phyloP scores from a whole-genome alignment of 1,284 basidiomycete genomes.

The Cryptococcus jaspeensis region DNA sequence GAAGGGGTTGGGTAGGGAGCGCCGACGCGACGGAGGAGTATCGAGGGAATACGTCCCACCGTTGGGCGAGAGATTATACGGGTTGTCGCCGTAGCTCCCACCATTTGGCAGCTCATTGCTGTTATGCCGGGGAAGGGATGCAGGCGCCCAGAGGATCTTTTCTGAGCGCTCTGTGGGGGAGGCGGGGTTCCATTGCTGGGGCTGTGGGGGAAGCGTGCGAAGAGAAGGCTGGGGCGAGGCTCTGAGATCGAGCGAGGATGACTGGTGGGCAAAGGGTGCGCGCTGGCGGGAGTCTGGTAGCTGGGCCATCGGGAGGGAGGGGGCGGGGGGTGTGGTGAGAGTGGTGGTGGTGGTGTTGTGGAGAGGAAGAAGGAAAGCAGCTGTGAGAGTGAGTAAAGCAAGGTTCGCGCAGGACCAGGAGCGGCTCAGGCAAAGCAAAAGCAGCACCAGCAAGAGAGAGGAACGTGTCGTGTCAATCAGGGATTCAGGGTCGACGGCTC shows the following conservation, averaged over 20 bases:
- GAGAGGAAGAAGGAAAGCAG: no score
- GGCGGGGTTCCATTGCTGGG: slow-evolving; percentile 3
- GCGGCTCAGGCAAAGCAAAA: no score
- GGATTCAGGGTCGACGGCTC: no score
- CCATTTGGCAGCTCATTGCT: slow-evolving; percentile 11
- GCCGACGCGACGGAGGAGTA: slow-evolving; percentile 11
- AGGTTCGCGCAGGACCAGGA: no score
- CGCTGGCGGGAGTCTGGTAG: slow-evolving; percentile 37
- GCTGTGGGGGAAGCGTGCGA: slow-evolving; percentile 7
- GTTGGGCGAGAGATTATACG: slow-evolving; percentile 1
- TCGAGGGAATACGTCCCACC: slow-evolving; percentile 8
- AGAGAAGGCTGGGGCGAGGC: slow-evolving; percentile 12
- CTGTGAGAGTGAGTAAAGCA: no score
- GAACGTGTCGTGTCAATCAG: no score
- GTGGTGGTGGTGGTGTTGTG: no score
- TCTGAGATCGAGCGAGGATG: slow-evolving; percentile 29
- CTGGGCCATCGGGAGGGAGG: no score
- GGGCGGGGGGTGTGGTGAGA: no score
- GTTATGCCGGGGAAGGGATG: slow-evolving; percentile 1
- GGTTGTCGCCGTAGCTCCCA: slow-evolving; percentile 10
- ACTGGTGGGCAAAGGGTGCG: slow-evolving; percentile 42
- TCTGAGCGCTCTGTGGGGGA: not conserved
- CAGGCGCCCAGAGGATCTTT: not conserved
- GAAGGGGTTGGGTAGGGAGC: slow-evolving; percentile 5
- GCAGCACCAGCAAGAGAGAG: no score